phyloP scores from a whole-genome alignment of 257 asterid genomes.

The Orobanche coerulescens region DNA sequence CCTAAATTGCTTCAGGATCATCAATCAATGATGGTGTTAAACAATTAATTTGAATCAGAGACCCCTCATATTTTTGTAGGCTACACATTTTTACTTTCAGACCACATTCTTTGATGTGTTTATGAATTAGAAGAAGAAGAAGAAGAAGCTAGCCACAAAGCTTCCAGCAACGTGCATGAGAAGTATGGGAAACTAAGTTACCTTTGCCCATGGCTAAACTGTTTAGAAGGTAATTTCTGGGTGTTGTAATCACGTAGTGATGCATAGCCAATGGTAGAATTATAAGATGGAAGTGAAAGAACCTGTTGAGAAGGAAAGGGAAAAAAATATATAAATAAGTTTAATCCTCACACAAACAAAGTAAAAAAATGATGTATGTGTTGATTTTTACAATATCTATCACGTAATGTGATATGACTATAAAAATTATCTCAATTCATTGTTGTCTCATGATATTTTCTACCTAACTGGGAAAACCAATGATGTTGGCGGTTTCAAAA shows the following conservation, averaged over 20 bases:
- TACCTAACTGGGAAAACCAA: no score
- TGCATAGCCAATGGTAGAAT: constrained; percentile 64
- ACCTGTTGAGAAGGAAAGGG: constrained; percentile 38
- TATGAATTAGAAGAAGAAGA: neutral
- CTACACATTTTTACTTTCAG: neutral
- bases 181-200: constrained; percentile 26
- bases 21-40: neutral
- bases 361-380: no score
- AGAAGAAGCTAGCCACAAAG: neutral
- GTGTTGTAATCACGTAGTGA: constrained; percentile 75
- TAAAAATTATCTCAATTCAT: no score
- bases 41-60: neutral
- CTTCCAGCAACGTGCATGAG: neutral
- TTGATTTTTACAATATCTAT: no score
- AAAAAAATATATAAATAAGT: neutral
- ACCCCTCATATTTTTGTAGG: neutral
- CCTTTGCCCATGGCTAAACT: constrained; percentile 74
- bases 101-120: neutral
- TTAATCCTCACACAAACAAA: neutral
- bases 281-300: constrained; percentile 63
- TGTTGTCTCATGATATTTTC: no score
- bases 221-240: constrained; percentile 52
- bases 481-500: no score
- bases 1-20: constrained; percentile 4
- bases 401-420: no score